Evolutionary conservation across 2,329 filamentous ascomycete species (phyloP), one percentile per base, ranked within the genome.

Genomic region (Teratosphaeria nubilosa): DNA sequence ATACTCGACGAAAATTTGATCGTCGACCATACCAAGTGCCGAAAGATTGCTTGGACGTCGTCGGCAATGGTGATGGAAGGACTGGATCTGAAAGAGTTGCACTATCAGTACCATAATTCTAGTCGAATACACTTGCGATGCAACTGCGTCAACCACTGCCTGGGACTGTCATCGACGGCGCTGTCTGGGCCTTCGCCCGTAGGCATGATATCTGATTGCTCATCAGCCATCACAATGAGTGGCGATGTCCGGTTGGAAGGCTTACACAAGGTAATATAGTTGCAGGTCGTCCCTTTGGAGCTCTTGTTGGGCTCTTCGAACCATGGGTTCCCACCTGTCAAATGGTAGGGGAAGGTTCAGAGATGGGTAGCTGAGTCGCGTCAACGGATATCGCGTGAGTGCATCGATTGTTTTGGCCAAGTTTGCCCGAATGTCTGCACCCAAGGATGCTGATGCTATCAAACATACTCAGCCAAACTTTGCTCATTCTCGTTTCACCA

Each of bases 341-440:
- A 48, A 22, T 16, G n/a, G 37, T 54, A 61, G 56, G 13, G 20
- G 55, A 13, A 22, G 41, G 27, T 54, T 57, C 4, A 31, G 41
- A 10, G 48, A 37, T 11, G 31, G 24, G 30, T 37, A 54, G 25
- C 14, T 20, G 27, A 25, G n/a, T 31, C 56, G 57, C 13, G 51
- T 41, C 22, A 56, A 57, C 7, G 59, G 57, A 51, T 56, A 61
- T 48, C 59, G 52, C 48, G 59, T 54, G 16, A 61, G 37, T 9
- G 59, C 41, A 27, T 57, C 57, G 14, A 61, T 27, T 25, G 59
- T 56, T 14, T 48, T 56, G 25, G 30, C 20, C n/a, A 59, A 20
- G 37, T 61, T 59, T 20, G n/a, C 22, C 10, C 51, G 54, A 45
- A 61, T 32, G n/a, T 55, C 53, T 5, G 22, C 25, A 11, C 58